A percentile compares a stretch with the other conserved stretches of the same genome.
Evolutionary conservation across 192 early-diverging fungal species (phyloP).

Genomic region (Coemansia sp.): DNA sequence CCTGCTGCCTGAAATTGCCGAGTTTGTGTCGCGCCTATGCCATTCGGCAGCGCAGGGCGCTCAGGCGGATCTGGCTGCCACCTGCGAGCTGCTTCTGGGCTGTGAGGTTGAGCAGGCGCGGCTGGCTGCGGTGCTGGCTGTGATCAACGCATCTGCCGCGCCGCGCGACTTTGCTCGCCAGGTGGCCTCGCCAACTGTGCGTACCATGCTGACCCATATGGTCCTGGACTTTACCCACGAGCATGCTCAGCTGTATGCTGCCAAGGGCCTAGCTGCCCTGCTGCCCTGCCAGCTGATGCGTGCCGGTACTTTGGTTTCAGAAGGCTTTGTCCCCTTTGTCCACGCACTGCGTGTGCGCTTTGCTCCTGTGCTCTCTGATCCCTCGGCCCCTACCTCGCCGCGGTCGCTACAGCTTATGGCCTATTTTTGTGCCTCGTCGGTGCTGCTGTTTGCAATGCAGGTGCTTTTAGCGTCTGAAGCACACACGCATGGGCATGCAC

Average conservation of each 20-base stretch:
- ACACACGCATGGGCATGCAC: constrained; percentile 7
- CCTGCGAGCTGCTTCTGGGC: constrained; percentile 18
- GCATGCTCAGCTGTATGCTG: constrained; percentile 17
- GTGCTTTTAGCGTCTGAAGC: constrained; percentile 14
- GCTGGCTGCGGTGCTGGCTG: constrained; percentile 20
- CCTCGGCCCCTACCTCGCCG: not conserved
- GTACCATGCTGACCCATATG: constrained; percentile 10
- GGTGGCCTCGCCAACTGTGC: constrained; percentile 2
- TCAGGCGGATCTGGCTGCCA: constrained; percentile 15
- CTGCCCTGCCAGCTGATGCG: constrained; percentile 10
- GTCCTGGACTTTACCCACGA: constrained; percentile 18
- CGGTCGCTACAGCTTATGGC: not conserved
- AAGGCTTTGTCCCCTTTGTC: constrained; percentile 14
- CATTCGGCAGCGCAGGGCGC: constrained; percentile 18
- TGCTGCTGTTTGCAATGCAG: constrained; percentile 22
- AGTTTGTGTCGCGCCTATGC: constrained; percentile 35
- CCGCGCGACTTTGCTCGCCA: constrained; percentile 27
- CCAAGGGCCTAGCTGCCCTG: constrained; percentile 35
- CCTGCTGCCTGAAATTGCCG: constrained; percentile 36
- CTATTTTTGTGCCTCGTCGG: constrained; percentile 5
- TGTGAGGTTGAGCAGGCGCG: constrained; percentile 23
- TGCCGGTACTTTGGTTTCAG: not conserved
- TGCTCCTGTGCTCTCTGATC: not conserved
- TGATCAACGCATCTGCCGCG: constrained; percentile 33
- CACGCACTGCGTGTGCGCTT: not conserved